Evolutionary conservation across 345 rosid species (phyloP), one percentile per base, ranked within the genome.

Genomic region (Salix suchowensis): DNA sequence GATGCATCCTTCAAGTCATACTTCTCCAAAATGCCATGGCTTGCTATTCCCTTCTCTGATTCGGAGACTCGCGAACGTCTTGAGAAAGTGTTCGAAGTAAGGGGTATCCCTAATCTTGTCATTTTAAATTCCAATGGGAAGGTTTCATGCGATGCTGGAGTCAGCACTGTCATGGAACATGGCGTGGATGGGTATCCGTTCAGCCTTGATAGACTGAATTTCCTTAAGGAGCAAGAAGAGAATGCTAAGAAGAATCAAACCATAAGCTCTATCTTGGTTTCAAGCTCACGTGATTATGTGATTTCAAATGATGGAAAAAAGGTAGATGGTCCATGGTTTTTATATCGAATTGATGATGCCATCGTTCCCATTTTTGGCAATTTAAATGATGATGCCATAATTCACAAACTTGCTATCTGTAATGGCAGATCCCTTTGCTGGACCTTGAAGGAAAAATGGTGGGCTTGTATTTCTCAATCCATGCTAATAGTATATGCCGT

Each of bases 381-480:
- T 21, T 16, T 37, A 18, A 12, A 62, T 39, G 12, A 12, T 61
- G 52, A 12, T 37, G 8, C n/a, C 6, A 48, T 65, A 42, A 32
- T 14, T 34, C 4, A 2, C 4, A 13, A 66, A 2, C 5, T 39
- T 70, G 7, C 42, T 37, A n/a, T 26, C 54, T 81, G 21, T 52
- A n/a, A 68, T 36, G 62, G 21, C 73, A 92, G 97, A 78, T 89
- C 19, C 88, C 86, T 1, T 86, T 91, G 26, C 70, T 91, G 4
- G 88, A 91, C 12, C 92, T 92, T 24, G 89, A 88, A 85, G 97
- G 95, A 68, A 92, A 86, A 75, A 84, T 86, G 62, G 83, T 87
- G 1, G 91, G 94, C 4, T 85, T 92, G 67, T 91, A 88, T 78
- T 87, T 92, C 80, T 77, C 44, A 40, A 10, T 10, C 44, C 44